Evolutionary conservation across 257 asterid genomes (phyloP).

Genomic region (Solanum raphanifolium): DNA sequence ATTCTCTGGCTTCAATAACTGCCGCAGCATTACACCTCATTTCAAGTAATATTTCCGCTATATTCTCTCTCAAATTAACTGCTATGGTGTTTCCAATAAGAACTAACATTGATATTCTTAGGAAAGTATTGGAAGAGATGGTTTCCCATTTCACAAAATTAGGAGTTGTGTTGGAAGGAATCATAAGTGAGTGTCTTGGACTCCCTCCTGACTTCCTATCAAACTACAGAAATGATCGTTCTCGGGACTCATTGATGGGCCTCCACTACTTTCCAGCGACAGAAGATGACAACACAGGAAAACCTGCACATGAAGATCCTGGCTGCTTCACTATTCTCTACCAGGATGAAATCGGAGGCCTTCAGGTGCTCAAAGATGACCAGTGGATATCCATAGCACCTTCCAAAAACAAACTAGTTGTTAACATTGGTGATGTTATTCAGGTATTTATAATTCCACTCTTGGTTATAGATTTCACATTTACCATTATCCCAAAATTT

Average conservation of each 20-base stretch:
- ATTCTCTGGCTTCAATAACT: conserved; percentile 2
- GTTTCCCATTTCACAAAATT: conserved; percentile 18
- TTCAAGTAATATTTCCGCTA: neutral
- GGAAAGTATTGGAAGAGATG: conserved; percentile 32
- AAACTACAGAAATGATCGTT: conserved; percentile 30
- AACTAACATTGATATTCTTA: neutral
- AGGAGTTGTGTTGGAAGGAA: conserved; percentile 25
- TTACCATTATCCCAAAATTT: no score
- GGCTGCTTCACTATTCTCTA: conserved; percentile 26
- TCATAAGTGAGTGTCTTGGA: conserved; percentile 44
- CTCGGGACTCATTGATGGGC: conserved; percentile 45
- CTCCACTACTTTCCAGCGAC: conserved; percentile 32
- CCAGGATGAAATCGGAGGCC: conserved; percentile 53
- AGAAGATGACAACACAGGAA: conserved; percentile 27
- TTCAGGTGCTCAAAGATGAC: conserved; percentile 29
- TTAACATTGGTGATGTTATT: conserved; percentile 30
- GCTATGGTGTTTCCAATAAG: neutral
- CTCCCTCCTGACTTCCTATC: conserved; percentile 31
- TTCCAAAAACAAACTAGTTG: conserved; percentile 22
- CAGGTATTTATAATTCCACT: conserved; percentile 13
- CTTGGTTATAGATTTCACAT: neutral
- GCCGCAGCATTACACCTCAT: conserved; percentile 15
- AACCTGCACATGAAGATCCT: conserved; percentile 35
- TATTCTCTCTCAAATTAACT: neutral
- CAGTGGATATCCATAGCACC: conserved; percentile 32